Base-by-base conservation (phyloP, 148 eudicot species). In the Tetragonia tetragonoides region DNA sequence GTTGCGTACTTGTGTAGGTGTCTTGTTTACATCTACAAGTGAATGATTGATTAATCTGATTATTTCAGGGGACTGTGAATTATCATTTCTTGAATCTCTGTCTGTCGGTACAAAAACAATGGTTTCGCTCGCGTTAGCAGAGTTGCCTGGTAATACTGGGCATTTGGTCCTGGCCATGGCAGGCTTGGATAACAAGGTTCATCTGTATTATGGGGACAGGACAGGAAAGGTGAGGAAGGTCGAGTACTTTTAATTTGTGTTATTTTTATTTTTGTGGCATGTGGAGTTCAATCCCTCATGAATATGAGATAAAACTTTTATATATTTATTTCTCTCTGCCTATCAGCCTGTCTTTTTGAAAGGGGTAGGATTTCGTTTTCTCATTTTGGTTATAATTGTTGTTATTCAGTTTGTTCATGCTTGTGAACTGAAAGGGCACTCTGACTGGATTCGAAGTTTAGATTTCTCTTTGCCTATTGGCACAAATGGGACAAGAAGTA, bases 341-440 rank as follows among this genome's bases (percentile, higher is more conserved):
- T 61, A 2, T 34, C 41, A 1, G n/a, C 14, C 51, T 47, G 54
- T 69, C 20, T 3, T 9, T 46, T 23, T 23, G 37, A 47, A 46
- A 17, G 51, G 40, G 68, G 44, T 68, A 61, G 66, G 54, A 42
- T 83, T 23, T 57, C 28, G 8, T 81, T 69, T 72, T 72, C 74
- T 83, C 28, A 84, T 34, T 73, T 53, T 56, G 42, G 38, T 37
- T 77, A 39, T 79, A 66, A 66, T 80, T 80, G 34, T 42, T 82
- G 41, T 60, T 44, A 37, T 62, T 56, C 87, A 95, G 99, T 95
- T 95, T 84, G 79, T 87, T 73, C 96, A 56, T 82, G 90, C 96
- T 61, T 95, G 99, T 88, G 96, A 91, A 82, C 77, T 95, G 75
- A 93, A 93, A 87, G 97, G 94, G 75, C 99, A 95, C 85, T 90